Evolutionary conservation across 2,329 filamentous ascomycete species (phyloP), one percentile per base, ranked within the genome.

Genomic region (Xylaria multiplex): DNA sequence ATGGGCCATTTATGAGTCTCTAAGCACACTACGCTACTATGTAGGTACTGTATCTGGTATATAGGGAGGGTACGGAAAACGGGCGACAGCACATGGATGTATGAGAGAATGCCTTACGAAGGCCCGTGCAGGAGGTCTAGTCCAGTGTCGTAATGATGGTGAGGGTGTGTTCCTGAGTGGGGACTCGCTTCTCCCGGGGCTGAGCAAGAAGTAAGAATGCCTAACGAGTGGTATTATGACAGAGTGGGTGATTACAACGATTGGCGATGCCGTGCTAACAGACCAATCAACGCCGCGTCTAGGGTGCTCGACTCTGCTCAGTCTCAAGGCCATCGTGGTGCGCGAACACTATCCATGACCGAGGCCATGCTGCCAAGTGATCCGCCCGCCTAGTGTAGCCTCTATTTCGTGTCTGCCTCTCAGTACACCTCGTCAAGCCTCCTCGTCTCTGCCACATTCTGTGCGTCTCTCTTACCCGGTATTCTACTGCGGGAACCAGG

Each of bases 361-460:
- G 30, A 16, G 14, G 53, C 57, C 40, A 62, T 54, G 46, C 30
- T 60, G 62, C 65, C 62, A 62, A 67, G 65, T 53, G 62, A 68
- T 67, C 66, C 61, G 69, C 63, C 62, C 67, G 64, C 69, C 65
- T 62, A 63, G 59, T 49, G 53, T 63, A 62, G 58, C 52, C 64
- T 62, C 30, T 46, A 30, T 48, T 32, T 48, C 37, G 57, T 68
- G 68, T 69, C 67, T 71, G 68, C 70, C 66, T 71, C 56, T 70
- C 71, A 53, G 71, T 62, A 69, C 70, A 69, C 71, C 69, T 71
- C 66, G 65, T 66, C 70, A 69, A 69, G 68, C 64, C 66, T 67
- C 64, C 60, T 60, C 60, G 35, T 53, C 67, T 69, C 65, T 66
- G 67, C 67, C 73, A 71, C 69, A 69, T 42, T 64, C 49, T 61